A percentile compares a stretch with the other conserved stretches of the same genome.
Conservation (phyloP, 225 moss, liverwort and hornwort species). For the Straminergon stramineum region DNA sequence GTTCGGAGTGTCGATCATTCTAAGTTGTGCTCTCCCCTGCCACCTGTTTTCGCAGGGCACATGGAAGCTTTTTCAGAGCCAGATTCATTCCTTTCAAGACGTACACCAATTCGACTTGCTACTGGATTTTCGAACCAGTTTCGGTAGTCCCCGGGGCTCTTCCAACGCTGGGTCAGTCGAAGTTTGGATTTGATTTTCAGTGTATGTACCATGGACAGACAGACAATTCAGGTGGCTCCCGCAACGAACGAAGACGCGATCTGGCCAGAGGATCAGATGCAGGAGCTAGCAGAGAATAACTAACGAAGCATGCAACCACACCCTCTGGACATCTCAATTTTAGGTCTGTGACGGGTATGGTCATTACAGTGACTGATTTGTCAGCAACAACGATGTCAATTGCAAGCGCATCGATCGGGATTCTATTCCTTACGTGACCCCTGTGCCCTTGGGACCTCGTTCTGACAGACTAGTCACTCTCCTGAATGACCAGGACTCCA, state of each 20-base stretch:
- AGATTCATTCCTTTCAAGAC: background rate
- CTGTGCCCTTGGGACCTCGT: background rate
- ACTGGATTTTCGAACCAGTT: background rate
- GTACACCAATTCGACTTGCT: background rate
- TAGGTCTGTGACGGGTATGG: slow-evolving; percentile 16
- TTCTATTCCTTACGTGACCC: background rate
- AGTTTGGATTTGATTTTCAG: background rate
- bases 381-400: background rate
- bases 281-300: background rate
- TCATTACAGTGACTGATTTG: slow-evolving; percentile 41
- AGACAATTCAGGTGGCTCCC: background rate
- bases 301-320: background rate
- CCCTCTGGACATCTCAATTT: background rate
- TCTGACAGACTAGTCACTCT: slow-evolving; percentile 27
- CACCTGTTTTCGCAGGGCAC: background rate
- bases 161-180: background rate
- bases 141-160: background rate
- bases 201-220: slow-evolving; percentile 9
- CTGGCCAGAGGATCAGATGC: background rate
- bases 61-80: background rate
- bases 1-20: background rate
- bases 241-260: slow-evolving; percentile 1
- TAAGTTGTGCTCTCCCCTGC: background rate
- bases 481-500: slow-evolving; percentile 15
- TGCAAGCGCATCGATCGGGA: background rate